These are phyloP conservation scores for Mycena pura DNA, from an alignment of 768 basidiomycete species.

Conservation along the genomic window DNA sequence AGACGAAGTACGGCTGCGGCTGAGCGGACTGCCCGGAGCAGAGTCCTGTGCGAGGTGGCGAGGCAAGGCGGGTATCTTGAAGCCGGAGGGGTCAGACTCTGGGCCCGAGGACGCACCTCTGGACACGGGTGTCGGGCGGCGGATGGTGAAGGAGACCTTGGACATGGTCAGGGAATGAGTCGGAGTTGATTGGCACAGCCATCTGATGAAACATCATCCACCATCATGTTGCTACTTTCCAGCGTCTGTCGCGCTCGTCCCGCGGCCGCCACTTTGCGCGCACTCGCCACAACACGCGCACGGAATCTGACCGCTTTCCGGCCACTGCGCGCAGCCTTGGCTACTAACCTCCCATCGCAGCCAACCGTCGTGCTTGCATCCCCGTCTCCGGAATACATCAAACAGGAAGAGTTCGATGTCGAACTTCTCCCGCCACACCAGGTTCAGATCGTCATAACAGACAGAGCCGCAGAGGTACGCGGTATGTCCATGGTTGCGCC, in stretches of 20 bases:
- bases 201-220: neutral
- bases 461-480: constrained; percentile 77
- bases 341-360: constrained; percentile 50
- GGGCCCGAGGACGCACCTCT: constrained; percentile 66
- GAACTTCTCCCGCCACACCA: constrained; percentile 61
- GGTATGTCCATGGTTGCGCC: neutral
- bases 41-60: constrained; percentile 56
- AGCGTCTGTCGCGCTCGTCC: constrained; percentile 5
- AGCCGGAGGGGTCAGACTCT: constrained; percentile 61
- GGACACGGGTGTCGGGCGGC: constrained; percentile 76
- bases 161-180: constrained; percentile 25
- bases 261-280: neutral
- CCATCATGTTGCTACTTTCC: constrained; percentile 12
- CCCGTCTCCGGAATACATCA: constrained; percentile 60
- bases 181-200: neutral
- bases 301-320: constrained; percentile 30
- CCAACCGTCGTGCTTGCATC: constrained; percentile 56
- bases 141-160: constrained; percentile 84
- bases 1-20: constrained; percentile 54
- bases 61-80: constrained; percentile 69
- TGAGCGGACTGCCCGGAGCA: constrained; percentile 62
- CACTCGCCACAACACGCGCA: neutral
- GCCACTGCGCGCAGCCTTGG: constrained; percentile 42
- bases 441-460: constrained; percentile 66
- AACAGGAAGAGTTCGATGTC: constrained; percentile 68